phyloP scores from a whole-genome alignment of 768 basidiomycete species.

The Suillus decipiens region DNA sequence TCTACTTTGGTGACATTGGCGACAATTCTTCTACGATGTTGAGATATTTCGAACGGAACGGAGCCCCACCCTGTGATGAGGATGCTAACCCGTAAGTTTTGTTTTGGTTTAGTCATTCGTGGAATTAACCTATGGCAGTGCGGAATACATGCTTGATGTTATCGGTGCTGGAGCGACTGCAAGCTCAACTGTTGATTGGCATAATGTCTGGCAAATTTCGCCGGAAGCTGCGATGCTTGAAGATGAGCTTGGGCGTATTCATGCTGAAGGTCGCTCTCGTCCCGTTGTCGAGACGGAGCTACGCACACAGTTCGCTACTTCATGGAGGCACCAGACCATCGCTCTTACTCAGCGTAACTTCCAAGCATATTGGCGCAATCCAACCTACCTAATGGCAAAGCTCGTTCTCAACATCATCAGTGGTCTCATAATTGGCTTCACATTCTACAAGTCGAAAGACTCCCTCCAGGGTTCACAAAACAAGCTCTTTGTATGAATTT shows the following conservation, averaged over 20 bases:
- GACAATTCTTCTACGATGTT: constrained; percentile 60
- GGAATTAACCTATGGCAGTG: constrained; percentile 48
- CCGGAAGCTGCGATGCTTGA: constrained; percentile 41
- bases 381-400: constrained; percentile 63
- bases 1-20: constrained; percentile 73
- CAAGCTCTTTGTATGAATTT: constrained; percentile 58
- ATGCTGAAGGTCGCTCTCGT: constrained; percentile 46
- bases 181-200: constrained; percentile 57
- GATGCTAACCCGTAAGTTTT: constrained; percentile 64
- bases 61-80: constrained; percentile 59
- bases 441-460: constrained; percentile 58
- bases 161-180: constrained; percentile 76
- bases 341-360: constrained; percentile 48
- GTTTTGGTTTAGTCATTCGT: constrained; percentile 52
- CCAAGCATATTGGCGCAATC: constrained; percentile 53
- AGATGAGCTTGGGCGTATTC: constrained; percentile 47
- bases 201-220: constrained; percentile 57
- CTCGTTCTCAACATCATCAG: constrained; percentile 52
- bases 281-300: constrained; percentile 39
- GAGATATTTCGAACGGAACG: constrained; percentile 74
- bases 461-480: constrained; percentile 62
- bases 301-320: constrained; percentile 50
- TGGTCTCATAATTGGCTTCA: constrained; percentile 61
- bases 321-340: constrained; percentile 51
- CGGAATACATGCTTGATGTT: constrained; percentile 67